Evolutionary conservation across 306 rosid genomes (phyloP).

Genomic region (Cucurbita argyrosperma): DNA sequence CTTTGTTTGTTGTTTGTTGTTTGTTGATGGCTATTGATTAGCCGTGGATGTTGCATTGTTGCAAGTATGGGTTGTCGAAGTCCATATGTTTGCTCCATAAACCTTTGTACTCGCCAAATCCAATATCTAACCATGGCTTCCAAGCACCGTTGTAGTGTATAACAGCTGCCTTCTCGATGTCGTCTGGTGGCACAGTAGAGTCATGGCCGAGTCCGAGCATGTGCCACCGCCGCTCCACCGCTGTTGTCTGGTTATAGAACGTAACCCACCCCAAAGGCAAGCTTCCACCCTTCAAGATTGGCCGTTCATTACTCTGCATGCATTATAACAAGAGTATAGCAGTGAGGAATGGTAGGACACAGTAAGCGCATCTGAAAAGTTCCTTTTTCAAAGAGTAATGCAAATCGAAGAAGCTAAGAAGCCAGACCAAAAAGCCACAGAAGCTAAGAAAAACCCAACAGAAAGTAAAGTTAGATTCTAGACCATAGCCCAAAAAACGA

Average conservation of each 20-base stretch:
- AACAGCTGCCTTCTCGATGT: constrained; percentile 65
- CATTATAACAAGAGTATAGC: not conserved
- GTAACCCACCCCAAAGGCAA: constrained; percentile 89
- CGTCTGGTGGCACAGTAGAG: constrained; percentile 16
- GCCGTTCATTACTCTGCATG: constrained; percentile 54
- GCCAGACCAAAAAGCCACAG: not conserved
- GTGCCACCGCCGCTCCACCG: constrained; percentile 78
- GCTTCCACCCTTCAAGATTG: constrained; percentile 58
- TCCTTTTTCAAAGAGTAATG: no score
- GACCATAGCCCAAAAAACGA: not conserved
- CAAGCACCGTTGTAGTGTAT: constrained; percentile 78
- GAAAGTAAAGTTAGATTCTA: not conserved
- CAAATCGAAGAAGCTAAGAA: no score
- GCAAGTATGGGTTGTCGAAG: constrained; percentile 51
- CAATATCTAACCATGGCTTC: constrained; percentile 93
- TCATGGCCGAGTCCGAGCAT: constrained; percentile 71
- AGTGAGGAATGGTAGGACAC: not conserved
- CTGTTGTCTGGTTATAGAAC: constrained; percentile 48
- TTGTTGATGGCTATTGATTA: constrained; percentile 15
- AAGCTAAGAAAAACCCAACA: not conserved
- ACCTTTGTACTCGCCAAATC: constrained; percentile 44
- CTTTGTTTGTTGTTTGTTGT: not conserved
- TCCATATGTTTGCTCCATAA: constrained; percentile 61
- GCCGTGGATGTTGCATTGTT: constrained; percentile 71
- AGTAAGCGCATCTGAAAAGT: not conserved